phyloP scores from a whole-genome alignment of 2,329 filamentous ascomycete species.

The Coniochaeta hoffmannii region DNA sequence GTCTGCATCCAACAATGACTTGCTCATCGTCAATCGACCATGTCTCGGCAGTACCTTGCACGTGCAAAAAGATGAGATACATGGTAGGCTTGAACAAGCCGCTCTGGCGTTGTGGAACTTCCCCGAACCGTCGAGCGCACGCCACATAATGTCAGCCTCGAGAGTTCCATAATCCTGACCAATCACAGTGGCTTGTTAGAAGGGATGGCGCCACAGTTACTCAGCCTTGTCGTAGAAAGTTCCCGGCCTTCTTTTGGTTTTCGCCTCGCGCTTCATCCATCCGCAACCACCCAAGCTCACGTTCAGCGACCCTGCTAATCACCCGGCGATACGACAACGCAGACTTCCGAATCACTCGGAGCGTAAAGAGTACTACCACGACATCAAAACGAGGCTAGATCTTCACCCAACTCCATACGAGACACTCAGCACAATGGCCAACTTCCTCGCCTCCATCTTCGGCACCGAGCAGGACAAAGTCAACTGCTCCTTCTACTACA shows the following conservation, averaged over 20 bases:
- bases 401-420: too few species aligned
- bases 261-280: neutral
- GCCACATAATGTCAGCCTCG: neutral
- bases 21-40: too few species aligned
- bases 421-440: constrained; percentile 71
- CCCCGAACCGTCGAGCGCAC: neutral
- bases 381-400: too few species aligned
- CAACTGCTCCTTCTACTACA: constrained; percentile 99
- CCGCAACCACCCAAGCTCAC: neutral
- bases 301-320: neutral
- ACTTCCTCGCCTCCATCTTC: constrained; percentile 99
- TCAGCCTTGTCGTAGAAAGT: neutral
- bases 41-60: too few species aligned
- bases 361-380: neutral
- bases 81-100: too few species aligned
- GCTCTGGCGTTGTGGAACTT: neutral
- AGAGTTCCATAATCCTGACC: neutral
- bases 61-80: too few species aligned
- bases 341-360: neutral
- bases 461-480: constrained; percentile 99
- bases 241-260: neutral
- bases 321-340: neutral
- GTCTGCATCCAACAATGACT: too few species aligned
- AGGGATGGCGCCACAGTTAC: neutral
- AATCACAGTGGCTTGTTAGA: neutral